Conservation (phyloP, 176 grass and related monocot genomes). For the Canna indica region DNA sequence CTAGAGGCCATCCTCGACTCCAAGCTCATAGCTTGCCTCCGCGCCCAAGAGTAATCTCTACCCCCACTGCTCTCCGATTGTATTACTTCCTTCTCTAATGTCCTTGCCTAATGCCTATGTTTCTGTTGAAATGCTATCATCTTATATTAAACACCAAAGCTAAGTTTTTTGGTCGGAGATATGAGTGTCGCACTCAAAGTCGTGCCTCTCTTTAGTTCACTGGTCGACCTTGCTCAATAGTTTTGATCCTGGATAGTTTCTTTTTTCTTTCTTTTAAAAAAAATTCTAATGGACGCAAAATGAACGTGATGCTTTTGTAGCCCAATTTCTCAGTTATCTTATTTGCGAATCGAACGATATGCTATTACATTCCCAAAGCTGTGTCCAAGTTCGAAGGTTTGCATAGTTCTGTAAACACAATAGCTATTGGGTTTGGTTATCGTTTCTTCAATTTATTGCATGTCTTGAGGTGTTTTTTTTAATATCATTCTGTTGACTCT, state of each 20-base stretch:
- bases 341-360: not conserved
- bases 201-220: not conserved
- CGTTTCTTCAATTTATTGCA: not conserved
- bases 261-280: no score
- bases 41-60: conserved; percentile 17
- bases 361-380: no score
- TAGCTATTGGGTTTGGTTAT: not conserved
- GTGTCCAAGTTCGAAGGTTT: no score
- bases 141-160: not conserved
- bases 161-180: not conserved
- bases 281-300: not conserved
- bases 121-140: not conserved
- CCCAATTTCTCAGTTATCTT: not conserved
- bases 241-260: not conserved
- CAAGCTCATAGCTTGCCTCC: conserved; percentile 18
- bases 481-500: no score
- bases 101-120: no score
- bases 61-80: not conserved
- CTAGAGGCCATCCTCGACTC: conserved; percentile 5
- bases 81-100: not conserved
- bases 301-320: not conserved
- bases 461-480: not conserved
- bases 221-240: not conserved
- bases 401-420: not conserved
- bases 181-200: not conserved